Base-by-base conservation (phyloP, 2,329 filamentous ascomycete species). In the Penicillium italicum region DNA sequence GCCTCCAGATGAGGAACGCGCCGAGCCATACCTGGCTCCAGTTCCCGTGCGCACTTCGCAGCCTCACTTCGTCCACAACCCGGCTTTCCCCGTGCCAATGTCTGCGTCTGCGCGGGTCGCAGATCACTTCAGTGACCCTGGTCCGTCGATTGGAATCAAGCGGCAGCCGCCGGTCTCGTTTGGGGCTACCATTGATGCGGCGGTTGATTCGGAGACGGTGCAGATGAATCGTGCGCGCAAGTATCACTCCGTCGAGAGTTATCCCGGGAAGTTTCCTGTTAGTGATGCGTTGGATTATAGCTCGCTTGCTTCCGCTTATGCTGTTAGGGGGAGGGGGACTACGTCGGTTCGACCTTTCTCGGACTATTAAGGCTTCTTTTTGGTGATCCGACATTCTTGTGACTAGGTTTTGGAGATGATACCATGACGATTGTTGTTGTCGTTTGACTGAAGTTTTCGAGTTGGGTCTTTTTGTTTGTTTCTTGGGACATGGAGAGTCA, bases 281-380 rank as follows among this genome's bases (percentile, higher is more conserved):
- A 72, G 70, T 34, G 69, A 71, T 50, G 56, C 62, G 1, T 16
- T 66, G 58, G 66, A 67, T 26, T 61, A 55, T 50, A 66, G 62
- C 47, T 62, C 57, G 7, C 46, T 70, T 58, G 69, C 66, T 4
- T 66, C 63, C 7, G 65, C 64, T 14, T 57, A 58, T 28, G 59
- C 60, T 22, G 56, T 70, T 45, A 59, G 60, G n/a, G 62, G 62
- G 24, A 61, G 54, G 33, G 65, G 62, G 18, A 63, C 56, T 43
- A 70, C 63, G 30, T 62, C 62, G 33, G 68, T 68, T 37, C 57
- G 69, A 36, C 69, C 70, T 14, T 71, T 70, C 53, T 70, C 70
- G 11, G 69, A 71, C 53, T 65, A 65, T 20, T 65, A 58, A 42
- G 22, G 20, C 0, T 5, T 33, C 26, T 3, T 8, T 33, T 12